phyloP scores from a whole-genome alignment of 164 flowering plant species.

The Tinospora cordifolia region DNA sequence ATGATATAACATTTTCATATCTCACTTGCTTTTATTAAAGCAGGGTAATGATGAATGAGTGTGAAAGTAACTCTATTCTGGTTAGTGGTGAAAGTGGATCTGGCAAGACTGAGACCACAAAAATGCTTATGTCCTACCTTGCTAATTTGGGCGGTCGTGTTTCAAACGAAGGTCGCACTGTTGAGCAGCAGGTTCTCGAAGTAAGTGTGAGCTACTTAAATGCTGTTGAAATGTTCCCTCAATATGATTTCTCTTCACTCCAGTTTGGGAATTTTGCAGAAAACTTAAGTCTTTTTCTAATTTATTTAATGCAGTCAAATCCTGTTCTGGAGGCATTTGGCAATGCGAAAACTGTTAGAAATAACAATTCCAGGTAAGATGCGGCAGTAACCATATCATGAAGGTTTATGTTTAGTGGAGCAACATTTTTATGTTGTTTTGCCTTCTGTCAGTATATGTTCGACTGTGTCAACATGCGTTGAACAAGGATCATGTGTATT shows the following conservation, averaged over 20 bases:
- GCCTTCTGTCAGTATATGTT: not conserved
- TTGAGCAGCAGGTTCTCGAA: constrained; percentile 77
- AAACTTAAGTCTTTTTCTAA: not conserved
- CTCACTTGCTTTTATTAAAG: constrained; percentile 14
- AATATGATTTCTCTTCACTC: not conserved
- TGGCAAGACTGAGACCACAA: constrained; percentile 89
- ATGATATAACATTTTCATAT: constrained; percentile 1
- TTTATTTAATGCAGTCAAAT: constrained; percentile 57
- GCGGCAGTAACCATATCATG: not conserved
- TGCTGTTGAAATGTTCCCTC: constrained; percentile 6
- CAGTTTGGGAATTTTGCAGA: not conserved
- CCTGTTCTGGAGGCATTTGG: constrained; percentile 95
- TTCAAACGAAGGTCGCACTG: constrained; percentile 59
- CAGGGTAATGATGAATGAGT: constrained; percentile 78
- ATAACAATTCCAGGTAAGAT: constrained; percentile 78
- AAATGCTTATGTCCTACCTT: constrained; percentile 87
- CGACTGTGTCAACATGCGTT: not conserved
- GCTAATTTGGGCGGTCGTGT: constrained; percentile 67
- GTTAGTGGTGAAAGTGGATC: constrained; percentile 94
- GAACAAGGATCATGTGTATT: not conserved
- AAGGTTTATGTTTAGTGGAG: not conserved
- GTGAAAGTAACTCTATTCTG: constrained; percentile 63
- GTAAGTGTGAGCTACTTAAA: constrained; percentile 36
- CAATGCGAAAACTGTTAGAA: constrained; percentile 77
- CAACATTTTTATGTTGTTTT: no score